A percentile compares a stretch with the other conserved stretches of the same genome.
These are phyloP conservation scores for Musa schizocarpa DNA, from an alignment of 176 grass and related monocot genomes.

Conservation along the genomic window DNA sequence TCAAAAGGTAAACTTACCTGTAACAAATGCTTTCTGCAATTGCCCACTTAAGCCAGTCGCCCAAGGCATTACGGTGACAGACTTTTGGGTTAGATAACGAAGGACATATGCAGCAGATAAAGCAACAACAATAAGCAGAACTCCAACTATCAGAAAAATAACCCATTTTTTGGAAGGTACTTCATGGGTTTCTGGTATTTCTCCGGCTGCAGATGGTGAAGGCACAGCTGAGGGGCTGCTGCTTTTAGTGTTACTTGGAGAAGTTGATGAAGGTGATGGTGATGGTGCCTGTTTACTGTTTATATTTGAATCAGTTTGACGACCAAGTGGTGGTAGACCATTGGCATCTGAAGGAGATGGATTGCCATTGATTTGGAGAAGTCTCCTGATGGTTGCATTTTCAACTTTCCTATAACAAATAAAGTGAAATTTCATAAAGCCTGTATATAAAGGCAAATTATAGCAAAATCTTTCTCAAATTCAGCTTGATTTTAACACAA, in stretches of 20 bases:
- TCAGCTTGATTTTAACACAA: background rate
- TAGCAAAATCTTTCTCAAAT: background rate
- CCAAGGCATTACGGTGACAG: slow-evolving; percentile 56
- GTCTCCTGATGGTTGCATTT: slow-evolving; percentile 8
- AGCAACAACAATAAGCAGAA: slow-evolving; percentile 24
- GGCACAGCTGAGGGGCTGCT: background rate
- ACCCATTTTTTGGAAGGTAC: background rate
- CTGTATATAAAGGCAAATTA: background rate
- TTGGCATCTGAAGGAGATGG: background rate
- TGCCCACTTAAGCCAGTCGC: slow-evolving; percentile 39
- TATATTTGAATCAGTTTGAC: background rate
- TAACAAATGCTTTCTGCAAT: slow-evolving; percentile 35
- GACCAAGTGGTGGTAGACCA: background rate
- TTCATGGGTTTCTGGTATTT: background rate
- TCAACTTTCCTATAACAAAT: slow-evolving; percentile 6
- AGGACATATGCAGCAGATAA: slow-evolving; percentile 28
- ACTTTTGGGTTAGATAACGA: slow-evolving; percentile 32
- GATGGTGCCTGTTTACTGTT: background rate
- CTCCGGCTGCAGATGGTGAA: background rate
- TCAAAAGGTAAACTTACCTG: slow-evolving; percentile 38
- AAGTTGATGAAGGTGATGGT: background rate
- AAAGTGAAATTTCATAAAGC: background rate
- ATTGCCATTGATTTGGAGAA: background rate
- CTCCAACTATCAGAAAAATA: slow-evolving; percentile 22
- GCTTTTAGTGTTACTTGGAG: background rate